Base-by-base conservation (phyloP, 2,329 filamentous ascomycete genomes). In the Nannizzia gypsea region DNA sequence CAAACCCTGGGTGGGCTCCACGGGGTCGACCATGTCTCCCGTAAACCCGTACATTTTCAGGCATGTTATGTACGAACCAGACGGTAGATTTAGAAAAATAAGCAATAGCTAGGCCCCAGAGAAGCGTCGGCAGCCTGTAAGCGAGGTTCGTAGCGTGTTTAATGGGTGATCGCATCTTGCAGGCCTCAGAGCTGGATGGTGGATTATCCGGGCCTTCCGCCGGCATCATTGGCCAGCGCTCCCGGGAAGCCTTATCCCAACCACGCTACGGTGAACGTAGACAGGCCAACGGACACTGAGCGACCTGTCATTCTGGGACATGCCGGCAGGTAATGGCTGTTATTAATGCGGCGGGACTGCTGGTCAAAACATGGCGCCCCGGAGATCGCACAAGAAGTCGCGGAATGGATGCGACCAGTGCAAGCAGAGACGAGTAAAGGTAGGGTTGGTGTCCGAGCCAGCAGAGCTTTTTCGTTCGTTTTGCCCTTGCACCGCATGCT, bases 341-440 rank as follows among this genome's bases (percentile, higher is more conserved):
- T 54, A 54, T 54, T 54, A 54, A 54, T 54, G 50, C 50, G 26
- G 50, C 50, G 50, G 50, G 50, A 54, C 50, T 54, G 50, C 24
- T 31, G 50, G 50, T 54, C n/a, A 31, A 54, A 54, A 42, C 50
- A 74, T 74, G 70, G 66, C 72, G 60, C 71, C 72, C 57, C 68
- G 74, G 57, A 70, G 72, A 62, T 66, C 73, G 26, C 74, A 76
- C 66, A 74, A 69, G 22, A 76, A 76, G 65, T 76, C 74, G 15
- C 72, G 74, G 48, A 70, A 72, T 65, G 74, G 74, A 31, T 76
- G 74, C 57, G 69, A 69, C 34, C 71, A 72, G 61, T 76, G 74
- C 63, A 75, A 76, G 64, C 68, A 68, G 57, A 64, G 73, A 59
- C 69, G 73, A 28, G 73, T 76, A 57, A 76, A 76, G 69, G 73